A percentile compares a stretch with the other conserved stretches of the same genome.
These are phyloP conservation scores for Lignosus rhinocerotis DNA, from an alignment of 1,284 basidiomycete genomes.

Conservation along the genomic window DNA sequence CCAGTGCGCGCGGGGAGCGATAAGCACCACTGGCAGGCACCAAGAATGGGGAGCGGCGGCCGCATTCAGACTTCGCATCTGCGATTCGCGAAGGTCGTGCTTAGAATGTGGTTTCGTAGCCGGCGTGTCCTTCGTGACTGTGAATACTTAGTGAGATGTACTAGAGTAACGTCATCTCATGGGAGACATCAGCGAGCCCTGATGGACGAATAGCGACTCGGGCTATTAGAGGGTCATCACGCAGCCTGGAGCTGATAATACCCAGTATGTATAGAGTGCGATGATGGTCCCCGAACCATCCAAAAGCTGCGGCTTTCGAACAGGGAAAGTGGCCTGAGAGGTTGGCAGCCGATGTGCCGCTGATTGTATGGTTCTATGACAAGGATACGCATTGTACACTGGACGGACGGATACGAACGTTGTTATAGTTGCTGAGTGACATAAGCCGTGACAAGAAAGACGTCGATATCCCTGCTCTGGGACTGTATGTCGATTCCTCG, in stretches of 20 bases:
- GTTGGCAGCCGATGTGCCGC: background rate
- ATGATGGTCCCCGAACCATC: no score
- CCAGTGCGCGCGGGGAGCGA: background rate
- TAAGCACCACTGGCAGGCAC: background rate
- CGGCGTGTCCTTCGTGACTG: no score
- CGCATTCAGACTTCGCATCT: background rate
- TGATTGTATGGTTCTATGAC: background rate
- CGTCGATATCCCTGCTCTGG: background rate
- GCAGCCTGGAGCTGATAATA: background rate
- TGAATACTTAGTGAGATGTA: no score
- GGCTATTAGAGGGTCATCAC: background rate
- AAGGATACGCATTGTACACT: constrained; percentile 9
- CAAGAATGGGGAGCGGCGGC: no score
- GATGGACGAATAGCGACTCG: background rate
- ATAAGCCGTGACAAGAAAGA: constrained; percentile 5
- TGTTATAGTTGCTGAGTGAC: constrained; percentile 8
- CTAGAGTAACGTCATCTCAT: background rate
- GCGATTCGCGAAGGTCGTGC: background rate
- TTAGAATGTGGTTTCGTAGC: background rate
- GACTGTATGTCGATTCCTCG: background rate
- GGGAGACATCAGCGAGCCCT: background rate
- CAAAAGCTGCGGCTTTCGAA: no score
- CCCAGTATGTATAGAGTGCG: background rate
- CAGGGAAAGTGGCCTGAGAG: background rate
- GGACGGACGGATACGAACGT: background rate